Evolutionary conservation across 2,329 filamentous ascomycete genomes (phyloP), one percentile per base, ranked within the genome.

Genomic region (Trichophyton equinum): DNA sequence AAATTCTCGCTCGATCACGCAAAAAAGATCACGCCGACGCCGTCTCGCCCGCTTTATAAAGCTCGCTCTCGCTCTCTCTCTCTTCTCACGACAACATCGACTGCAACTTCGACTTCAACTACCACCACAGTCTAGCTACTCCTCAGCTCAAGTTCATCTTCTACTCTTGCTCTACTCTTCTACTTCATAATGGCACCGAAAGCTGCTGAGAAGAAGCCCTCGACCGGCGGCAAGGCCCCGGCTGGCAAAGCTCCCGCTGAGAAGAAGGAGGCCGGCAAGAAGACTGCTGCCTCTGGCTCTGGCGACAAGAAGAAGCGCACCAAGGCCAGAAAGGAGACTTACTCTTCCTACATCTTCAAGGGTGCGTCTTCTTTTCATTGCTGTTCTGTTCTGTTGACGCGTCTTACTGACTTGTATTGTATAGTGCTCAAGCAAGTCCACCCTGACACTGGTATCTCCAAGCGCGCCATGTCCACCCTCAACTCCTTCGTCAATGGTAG

Each of bases 271-370:
- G 94, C 92, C 67, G 94, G 92, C 83, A 99, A 99, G 89, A 99
- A 97, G 88, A 97, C 94, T 60, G 72, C 76, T 57, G 80, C 84
- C 69, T 90, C 92, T 64, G 85, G 91, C 65, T 85, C 89, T 75
- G 94, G 94, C 67, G 94, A 97, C 72, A 97, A 97, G 91, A 99
- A 99, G 89, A 99, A 97, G 91, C 90, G 94, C 75, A 95, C 91
- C 82, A 99, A 99, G 91, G 89, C 91, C 69, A 87, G 94, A 81
- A 97, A 97, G 88, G 94, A 99, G 85, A 99, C 94, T n/a, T 99
- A 99, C 84, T 95, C 89, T 70, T 95, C 90, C 61, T 99, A 99
- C 85, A 99, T 99, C 81, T 99, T 97, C 89, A 99, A 97, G 84
- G 94, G 92, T 96, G 75, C 77, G 84, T 57, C 55, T 47, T 51